Evolutionary conservation across 352 stramenopile species (phyloP).

Genomic region (Globisporangium carolinianum): DNA sequence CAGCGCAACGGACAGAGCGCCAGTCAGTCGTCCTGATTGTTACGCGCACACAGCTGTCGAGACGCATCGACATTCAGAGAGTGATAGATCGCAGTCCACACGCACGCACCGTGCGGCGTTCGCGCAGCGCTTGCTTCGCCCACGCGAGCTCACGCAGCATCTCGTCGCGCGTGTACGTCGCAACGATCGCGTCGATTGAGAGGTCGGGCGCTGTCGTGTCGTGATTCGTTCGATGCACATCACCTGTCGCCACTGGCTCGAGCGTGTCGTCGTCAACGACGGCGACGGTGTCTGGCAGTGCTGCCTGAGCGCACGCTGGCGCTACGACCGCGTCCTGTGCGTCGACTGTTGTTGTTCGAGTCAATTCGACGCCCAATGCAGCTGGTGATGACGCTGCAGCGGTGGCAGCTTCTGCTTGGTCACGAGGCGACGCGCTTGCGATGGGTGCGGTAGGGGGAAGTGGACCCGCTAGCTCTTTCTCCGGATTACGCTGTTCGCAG

Average conservation of each 20-base stretch:
- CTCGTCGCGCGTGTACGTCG: constrained; percentile 37
- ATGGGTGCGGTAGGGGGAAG: not conserved
- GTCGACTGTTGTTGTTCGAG: no score
- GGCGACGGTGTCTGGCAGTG: not conserved
- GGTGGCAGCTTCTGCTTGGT: not conserved
- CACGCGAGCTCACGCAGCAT: constrained; percentile 53
- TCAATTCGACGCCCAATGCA: not conserved
- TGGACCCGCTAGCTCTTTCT: not conserved
- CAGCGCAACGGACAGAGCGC: not conserved
- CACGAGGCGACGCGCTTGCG: not conserved
- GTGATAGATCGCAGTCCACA: no score
- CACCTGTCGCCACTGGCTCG: not conserved
- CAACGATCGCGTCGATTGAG: constrained; percentile 32
- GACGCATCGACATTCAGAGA: no score
- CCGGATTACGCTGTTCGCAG: not conserved
- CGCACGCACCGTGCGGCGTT: constrained; percentile 33
- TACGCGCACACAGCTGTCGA: constrained; percentile 6
- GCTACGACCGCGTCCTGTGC: no score
- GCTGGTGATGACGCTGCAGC: not conserved
- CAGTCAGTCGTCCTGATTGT: not conserved
- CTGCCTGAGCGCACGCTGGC: no score
- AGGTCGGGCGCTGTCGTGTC: not conserved
- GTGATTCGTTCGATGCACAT: not conserved
- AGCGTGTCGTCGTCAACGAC: no score
- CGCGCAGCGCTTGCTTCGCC: constrained; percentile 32